Conservation (phyloP, 768 basidiomycete species). For the Lenzites betulinus region DNA sequence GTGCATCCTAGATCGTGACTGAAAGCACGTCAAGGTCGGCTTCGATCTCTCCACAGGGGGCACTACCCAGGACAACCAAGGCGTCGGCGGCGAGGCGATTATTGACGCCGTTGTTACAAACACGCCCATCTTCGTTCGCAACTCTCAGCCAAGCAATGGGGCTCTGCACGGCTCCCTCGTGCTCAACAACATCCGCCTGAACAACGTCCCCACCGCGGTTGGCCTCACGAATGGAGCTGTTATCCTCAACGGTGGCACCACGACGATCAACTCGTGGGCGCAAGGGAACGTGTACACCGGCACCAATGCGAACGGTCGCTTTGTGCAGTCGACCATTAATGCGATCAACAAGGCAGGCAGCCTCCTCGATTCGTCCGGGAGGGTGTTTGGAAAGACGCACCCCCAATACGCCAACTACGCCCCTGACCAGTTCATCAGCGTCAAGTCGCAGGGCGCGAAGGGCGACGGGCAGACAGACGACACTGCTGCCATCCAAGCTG, state of each 20-base stretch:
- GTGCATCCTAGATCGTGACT: background rate
- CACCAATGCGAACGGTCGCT: slow-evolving; percentile 43
- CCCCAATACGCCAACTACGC: slow-evolving; percentile 63
- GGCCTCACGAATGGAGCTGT: slow-evolving; percentile 52
- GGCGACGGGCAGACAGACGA: slow-evolving; percentile 81
- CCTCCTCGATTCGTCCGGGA: slow-evolving; percentile 58
- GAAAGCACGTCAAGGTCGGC: slow-evolving; percentile 17
- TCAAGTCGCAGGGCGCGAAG: slow-evolving; percentile 64
- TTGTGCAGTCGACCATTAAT: slow-evolving; percentile 52
- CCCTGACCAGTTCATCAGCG: slow-evolving; percentile 69
- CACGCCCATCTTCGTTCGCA: slow-evolving; percentile 62
- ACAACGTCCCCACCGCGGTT: slow-evolving; percentile 62
- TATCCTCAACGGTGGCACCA: slow-evolving; percentile 54
- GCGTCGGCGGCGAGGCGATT: slow-evolving; percentile 61
- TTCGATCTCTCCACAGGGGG: slow-evolving; percentile 26
- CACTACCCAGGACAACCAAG: slow-evolving; percentile 22
- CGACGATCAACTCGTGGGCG: slow-evolving; percentile 66
- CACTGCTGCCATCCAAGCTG: slow-evolving; percentile 60
- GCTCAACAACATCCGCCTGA: slow-evolving; percentile 63
- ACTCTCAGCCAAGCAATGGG: slow-evolving; percentile 46
- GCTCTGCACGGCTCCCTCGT: slow-evolving; percentile 59
- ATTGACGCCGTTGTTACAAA: slow-evolving; percentile 65
- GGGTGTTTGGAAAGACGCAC: slow-evolving; percentile 61
- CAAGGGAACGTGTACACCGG: slow-evolving; percentile 76
- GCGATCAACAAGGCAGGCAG: slow-evolving; percentile 53